Evolutionary conservation across 2,329 filamentous ascomycete genomes (phyloP), one percentile per base, ranked within the genome.

Genomic region (Pseudogymnoascus pannorum): DNA sequence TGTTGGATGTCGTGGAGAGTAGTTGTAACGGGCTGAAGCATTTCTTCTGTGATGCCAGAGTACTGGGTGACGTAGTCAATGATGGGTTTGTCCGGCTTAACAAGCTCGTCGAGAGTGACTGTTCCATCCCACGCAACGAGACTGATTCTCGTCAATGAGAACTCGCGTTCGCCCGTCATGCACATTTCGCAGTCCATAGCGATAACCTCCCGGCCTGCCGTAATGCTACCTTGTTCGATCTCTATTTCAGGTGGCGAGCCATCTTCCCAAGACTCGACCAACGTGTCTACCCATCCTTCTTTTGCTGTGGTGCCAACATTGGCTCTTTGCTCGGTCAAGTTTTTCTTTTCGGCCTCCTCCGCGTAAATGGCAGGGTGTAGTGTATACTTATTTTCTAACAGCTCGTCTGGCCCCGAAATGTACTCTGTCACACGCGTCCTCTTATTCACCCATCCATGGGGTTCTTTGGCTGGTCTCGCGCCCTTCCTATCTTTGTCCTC

Each of bases 141-240:
- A 72, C 92, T 97, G 72, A 97, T 88, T 61, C 94, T 86, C 1
- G 94, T 95, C 44, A 99, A 84, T 35, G 92, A 91, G 65, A 88
- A 91, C 66, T 90, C 84, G 57, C 86, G 86, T 64, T 88, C 85
- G 63, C 87, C 89, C 2, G 92, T 95, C 76, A 91, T 87, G 72
- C 92, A 96, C 94, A 99, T 99, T 75, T 99, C 94, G 75, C 94
- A 99, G 72, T 99, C 94, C 60, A 99, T 79, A 1, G 91, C 88
- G 57, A 95, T 78, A 9, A 97, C 78, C 36, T 87, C 82, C 64
- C 91, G 85, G 35, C 92, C 94, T 29, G 85, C 90, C 0, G 91
- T 95, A 62, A 96, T 77, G 73, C 91, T 93, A 61, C 92, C 93
- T 67, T 87, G 77, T 73, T 96, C 81, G 62, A 96, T 85, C 60